Conservation (phyloP, 108 stramenopile species). For the Pseudonitzschia multistriata region DNA sequence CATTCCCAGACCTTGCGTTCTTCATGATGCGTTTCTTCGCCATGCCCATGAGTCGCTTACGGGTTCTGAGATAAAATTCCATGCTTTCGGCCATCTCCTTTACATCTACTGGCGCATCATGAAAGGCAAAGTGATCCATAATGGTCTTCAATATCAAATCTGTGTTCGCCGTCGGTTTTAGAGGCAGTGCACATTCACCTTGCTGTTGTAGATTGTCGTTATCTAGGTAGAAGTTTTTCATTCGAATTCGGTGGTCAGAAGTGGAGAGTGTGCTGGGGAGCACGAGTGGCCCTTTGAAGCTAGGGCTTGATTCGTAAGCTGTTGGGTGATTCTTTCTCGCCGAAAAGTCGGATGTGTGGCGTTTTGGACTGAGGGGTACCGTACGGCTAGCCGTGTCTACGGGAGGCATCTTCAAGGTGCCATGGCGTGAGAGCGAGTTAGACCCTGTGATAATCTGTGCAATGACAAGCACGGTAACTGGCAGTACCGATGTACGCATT, state of each 20-base stretch:
- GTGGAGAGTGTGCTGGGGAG: conserved; percentile 28
- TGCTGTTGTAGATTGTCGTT: background rate
- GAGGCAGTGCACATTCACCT: background rate
- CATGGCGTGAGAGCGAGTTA: background rate
- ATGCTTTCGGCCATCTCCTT: conserved; percentile 54
- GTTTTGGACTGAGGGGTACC: background rate
- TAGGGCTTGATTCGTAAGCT: conserved; percentile 43
- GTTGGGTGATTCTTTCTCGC: conserved; percentile 46
- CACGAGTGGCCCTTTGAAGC: conserved; percentile 44
- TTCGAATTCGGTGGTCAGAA: conserved; percentile 32
- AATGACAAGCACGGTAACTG: background rate
- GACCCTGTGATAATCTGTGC: background rate
- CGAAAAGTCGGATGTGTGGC: conserved; percentile 29
- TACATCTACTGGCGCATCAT: conserved; percentile 53
- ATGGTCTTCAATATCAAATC: conserved; percentile 39
- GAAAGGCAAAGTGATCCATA: conserved; percentile 45
- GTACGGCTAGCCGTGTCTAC: background rate
- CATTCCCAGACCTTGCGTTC: background rate
- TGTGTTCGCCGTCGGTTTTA: conserved; percentile 31
- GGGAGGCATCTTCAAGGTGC: background rate
- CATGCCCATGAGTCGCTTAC: conserved; percentile 36
- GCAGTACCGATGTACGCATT: background rate
- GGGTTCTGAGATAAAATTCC: conserved; percentile 50
- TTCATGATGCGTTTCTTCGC: too few species aligned
- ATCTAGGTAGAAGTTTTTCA: conserved; percentile 21